These are phyloP conservation scores for Xylariaceae sp. DNA, from an alignment of 2,329 filamentous ascomycete species.

Conservation along the genomic window DNA sequence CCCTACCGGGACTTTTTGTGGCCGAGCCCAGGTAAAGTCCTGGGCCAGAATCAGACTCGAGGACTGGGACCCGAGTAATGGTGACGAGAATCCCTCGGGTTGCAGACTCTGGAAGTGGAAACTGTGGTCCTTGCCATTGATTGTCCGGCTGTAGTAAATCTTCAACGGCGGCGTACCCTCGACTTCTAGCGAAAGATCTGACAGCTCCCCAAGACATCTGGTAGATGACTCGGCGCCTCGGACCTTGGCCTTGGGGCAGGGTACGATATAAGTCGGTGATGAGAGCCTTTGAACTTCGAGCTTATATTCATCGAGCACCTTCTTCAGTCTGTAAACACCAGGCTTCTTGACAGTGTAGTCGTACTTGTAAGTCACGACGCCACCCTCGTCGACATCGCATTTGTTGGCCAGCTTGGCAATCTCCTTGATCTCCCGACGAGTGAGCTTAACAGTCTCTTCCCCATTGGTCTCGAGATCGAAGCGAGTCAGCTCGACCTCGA, in stretches of 20 bases:
- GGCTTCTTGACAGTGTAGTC: conserved; percentile 78
- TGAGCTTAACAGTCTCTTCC: conserved; percentile 77
- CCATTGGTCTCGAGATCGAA: conserved; percentile 78
- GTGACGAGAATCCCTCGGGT: conserved; percentile 80
- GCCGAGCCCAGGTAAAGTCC: conserved; percentile 77
- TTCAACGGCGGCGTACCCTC: conserved; percentile 87
- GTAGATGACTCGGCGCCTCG: conserved; percentile 59
- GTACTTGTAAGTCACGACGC: conserved; percentile 62
- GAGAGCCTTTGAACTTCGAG: conserved; percentile 79
- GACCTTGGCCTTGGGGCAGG: conserved; percentile 78
- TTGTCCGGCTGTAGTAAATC: conserved; percentile 84
- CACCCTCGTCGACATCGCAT: conserved; percentile 58
- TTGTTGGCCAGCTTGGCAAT: conserved; percentile 68
- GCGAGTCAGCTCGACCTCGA: conserved; percentile 83
- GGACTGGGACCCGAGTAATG: conserved; percentile 62
- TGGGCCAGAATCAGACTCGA: conserved; percentile 58
- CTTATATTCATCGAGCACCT: conserved; percentile 89
- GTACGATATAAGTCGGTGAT: conserved; percentile 79
- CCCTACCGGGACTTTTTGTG: conserved; percentile 72
- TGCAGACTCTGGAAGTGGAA: conserved; percentile 93
- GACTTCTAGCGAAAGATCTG: conserved; percentile 78
- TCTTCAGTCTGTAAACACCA: conserved; percentile 80
- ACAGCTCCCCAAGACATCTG: conserved; percentile 84
- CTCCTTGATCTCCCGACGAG: conserved; percentile 69
- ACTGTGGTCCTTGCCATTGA: conserved; percentile 79